Percentiles rank a stretch among this genome's conserved stretches.
These are phyloP conservation scores for Neophaeococcomyces mojaviensis DNA, from an alignment of 2,329 filamentous ascomycete species.

Conservation along the genomic window DNA sequence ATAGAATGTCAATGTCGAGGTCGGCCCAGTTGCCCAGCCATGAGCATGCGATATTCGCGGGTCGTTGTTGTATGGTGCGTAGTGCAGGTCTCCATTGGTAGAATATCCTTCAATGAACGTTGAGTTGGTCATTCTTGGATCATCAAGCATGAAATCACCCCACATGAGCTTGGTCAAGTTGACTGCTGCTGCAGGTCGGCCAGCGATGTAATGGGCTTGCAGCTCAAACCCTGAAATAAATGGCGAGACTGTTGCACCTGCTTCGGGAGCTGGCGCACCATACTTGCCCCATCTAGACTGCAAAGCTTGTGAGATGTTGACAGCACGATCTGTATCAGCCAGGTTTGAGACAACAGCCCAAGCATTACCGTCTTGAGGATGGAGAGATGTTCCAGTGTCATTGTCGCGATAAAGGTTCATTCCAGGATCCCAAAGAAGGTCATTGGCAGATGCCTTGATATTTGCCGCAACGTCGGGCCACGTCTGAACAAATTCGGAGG, in stretches of 20 bases:
- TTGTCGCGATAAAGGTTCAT: constrained; percentile 26
- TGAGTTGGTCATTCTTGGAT: constrained; percentile 46
- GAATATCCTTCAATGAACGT: constrained; percentile 48
- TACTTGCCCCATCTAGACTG: constrained; percentile 36
- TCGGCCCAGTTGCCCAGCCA: constrained; percentile 46
- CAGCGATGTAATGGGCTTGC: constrained; percentile 36
- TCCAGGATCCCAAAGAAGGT: constrained; percentile 24
- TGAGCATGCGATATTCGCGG: constrained; percentile 43
- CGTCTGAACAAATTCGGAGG: constrained; percentile 4
- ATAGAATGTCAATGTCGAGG: constrained; percentile 35
- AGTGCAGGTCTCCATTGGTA: constrained; percentile 40
- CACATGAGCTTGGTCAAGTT: constrained; percentile 42
- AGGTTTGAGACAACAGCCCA: constrained; percentile 33
- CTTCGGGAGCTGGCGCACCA: constrained; percentile 40
- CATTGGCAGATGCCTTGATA: constrained; percentile 25
- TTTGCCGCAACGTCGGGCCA: constrained; percentile 21
- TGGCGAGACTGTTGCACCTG: constrained; percentile 33
- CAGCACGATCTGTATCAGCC: constrained; percentile 22
- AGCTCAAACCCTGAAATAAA: constrained; percentile 39
- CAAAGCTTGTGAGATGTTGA: constrained; percentile 31
- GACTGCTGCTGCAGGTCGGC: constrained; percentile 31
- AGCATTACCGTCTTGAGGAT: constrained; percentile 32
- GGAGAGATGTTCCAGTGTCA: constrained; percentile 23
- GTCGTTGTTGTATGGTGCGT: constrained; percentile 44
- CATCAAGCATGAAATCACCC: constrained; percentile 48